These are phyloP conservation scores for Aspergillus baeticus DNA, from an alignment of 495 filamentous ascomycete genomes.

Conservation along the genomic window DNA sequence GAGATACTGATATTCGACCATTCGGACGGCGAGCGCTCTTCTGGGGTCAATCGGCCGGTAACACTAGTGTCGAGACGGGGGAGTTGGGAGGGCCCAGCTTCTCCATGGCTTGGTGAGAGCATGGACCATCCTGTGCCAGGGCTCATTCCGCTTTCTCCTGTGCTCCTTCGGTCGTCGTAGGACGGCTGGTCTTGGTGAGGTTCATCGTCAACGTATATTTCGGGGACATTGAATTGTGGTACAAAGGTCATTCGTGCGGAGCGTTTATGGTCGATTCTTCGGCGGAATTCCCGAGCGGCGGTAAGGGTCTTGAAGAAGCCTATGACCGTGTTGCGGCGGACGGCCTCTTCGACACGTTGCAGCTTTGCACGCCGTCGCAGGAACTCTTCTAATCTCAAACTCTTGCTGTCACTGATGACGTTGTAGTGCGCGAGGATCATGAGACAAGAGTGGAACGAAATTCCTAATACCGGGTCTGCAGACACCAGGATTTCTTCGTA, in stretches of 20 bases:
- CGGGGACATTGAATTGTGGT: slow-evolving; percentile 81
- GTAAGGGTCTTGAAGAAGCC: slow-evolving; percentile 97
- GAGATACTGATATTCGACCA: slow-evolving; percentile 48
- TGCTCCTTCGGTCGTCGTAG: slow-evolving; percentile 17
- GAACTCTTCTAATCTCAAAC: slow-evolving; percentile 90
- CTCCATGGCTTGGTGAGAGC: slow-evolving; percentile 34
- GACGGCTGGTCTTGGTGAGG: slow-evolving; percentile 39
- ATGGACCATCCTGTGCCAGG: slow-evolving; percentile 20
- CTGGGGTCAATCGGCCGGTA: slow-evolving; percentile 26
- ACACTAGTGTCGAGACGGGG: slow-evolving; percentile 45
- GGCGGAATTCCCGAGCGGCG: slow-evolving; percentile 81
- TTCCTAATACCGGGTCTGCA: slow-evolving; percentile 80
- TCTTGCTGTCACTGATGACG: slow-evolving; percentile 97
- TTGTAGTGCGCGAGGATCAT: slow-evolving; percentile 99
- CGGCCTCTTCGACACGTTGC: slow-evolving; percentile 94
- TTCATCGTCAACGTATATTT: slow-evolving; percentile 82
- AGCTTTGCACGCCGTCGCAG: slow-evolving; percentile 85
- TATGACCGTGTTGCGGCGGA: slow-evolving; percentile 80
- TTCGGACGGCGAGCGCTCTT: slow-evolving; percentile 38
- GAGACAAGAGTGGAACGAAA: slow-evolving; percentile 89
- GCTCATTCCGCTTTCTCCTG: neutral
- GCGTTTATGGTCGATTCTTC: slow-evolving; percentile 62
- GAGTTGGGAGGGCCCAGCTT: slow-evolving; percentile 31
- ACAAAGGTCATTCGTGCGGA: slow-evolving; percentile 71
- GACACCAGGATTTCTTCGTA: slow-evolving; percentile 96